These are phyloP conservation scores for Abrus pulchellus DNA, from an alignment of 306 rosid species.

Conservation along the genomic window DNA sequence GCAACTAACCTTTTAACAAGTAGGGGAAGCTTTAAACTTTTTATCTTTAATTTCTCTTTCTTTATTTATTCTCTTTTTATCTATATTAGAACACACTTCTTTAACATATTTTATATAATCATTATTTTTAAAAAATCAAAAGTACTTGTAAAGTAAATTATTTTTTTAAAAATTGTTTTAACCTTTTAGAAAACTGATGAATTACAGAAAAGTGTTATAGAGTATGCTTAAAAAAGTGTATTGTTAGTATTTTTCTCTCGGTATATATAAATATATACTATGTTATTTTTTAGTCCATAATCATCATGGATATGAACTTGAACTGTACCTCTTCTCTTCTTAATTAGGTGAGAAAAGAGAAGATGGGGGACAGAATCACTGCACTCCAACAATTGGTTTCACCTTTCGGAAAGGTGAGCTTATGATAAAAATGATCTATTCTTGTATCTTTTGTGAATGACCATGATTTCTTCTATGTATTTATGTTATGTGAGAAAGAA, in stretches of 20 bases:
- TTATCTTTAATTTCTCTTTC: slow-evolving; percentile 29
- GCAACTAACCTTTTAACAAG: slow-evolving; percentile 42
- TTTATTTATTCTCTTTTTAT: background rate
- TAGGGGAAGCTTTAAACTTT: slow-evolving; percentile 30
- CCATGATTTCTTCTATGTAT: slow-evolving; percentile 16
- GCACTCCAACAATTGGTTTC: slow-evolving; percentile 98
- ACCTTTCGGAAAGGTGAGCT: slow-evolving; percentile 94
- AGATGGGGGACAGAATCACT: slow-evolving; percentile 99
- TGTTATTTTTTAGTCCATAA: slow-evolving; percentile 22
- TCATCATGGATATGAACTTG: slow-evolving; percentile 46
- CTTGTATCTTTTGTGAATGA: slow-evolving; percentile 46
- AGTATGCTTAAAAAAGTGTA: no score
- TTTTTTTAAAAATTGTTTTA: no score
- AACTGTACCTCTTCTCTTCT: slow-evolving; percentile 39
- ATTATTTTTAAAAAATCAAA: no score
- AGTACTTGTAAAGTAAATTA: no score
- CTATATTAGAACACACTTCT: background rate
- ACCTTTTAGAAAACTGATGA: no score
- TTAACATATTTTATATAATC: background rate
- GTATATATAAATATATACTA: no score
- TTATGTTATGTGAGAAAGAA: slow-evolving; percentile 27
- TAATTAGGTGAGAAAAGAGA: slow-evolving; percentile 89
- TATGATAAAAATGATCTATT: slow-evolving; percentile 47
- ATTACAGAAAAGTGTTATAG: no score
- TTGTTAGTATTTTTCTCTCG: no score